Evolutionary conservation across 306 rosid genomes (phyloP), one percentile per base, ranked within the genome.

Genomic region (Acacia crassicarpa): DNA sequence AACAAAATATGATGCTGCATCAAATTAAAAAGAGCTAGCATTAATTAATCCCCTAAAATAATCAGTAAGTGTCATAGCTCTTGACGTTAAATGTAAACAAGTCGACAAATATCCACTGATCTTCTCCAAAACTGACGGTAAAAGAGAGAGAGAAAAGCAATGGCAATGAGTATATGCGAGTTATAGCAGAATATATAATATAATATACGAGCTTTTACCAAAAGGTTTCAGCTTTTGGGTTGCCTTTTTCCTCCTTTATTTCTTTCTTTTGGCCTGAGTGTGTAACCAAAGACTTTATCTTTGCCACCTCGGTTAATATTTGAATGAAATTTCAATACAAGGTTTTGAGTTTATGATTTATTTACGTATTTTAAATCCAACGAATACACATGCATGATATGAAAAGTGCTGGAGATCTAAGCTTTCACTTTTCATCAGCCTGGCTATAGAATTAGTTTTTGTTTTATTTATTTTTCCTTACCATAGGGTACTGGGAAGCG

Each of bases 401-500:
- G 6, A 17, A 51, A 51, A 51, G 8, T 51, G 56, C 16, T 1
- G 5, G 20, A 5, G 56, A 51, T 1, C 11, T 14, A 12, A 62
- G 33, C 33, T 25, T 23, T 30, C 67, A 62, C 19, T 20, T 54
- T 20, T 20, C 35, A 23, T 61, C 15, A 59, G 12, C 67, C 35
- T 61, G 4, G 2, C 38, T 62, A 12, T 62, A 27, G 38, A 38
- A 27, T 27, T 23, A 5, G 40, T 62, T 25, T 11, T 62, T 15
- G 20, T 27, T 27, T 30, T 30, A 15, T 30, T 32, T 30, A 30
- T 17, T 35, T 9, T 16, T 22, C 9, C 88, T 91, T 83, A 92
- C 97, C 92, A 41, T 87, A 92, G 22, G 94, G 94, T 19, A 92
- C 84, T n/a, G 97, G 97, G 79, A 92, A 92, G 22, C 97, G 94